A percentile compares a stretch with the other conserved stretches of the same genome.
These are phyloP conservation scores for Leccinum subgranulosum DNA, from an alignment of 768 basidiomycete genomes.

Conservation along the genomic window DNA sequence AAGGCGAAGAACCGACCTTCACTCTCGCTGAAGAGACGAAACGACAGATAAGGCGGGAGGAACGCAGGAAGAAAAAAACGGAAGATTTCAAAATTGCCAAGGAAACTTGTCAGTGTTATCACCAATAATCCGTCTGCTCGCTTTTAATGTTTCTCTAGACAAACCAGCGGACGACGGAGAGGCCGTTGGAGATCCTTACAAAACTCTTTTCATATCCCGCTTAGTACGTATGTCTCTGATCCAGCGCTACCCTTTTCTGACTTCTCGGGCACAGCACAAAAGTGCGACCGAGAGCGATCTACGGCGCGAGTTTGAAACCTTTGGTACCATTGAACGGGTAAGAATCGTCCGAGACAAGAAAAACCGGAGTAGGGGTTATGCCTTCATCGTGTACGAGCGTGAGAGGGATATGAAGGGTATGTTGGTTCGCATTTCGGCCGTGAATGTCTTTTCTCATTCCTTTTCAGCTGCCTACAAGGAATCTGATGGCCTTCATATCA, in stretches of 20 bases:
- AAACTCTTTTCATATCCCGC: constrained; percentile 94
- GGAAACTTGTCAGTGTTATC: constrained; percentile 70
- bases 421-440: constrained; percentile 8
- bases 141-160: constrained; percentile 47
- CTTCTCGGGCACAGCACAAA: constrained; percentile 63
- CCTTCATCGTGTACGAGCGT: constrained; percentile 96
- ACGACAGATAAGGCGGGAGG: constrained; percentile 73
- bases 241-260: constrained; percentile 8
- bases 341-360: constrained; percentile 92
- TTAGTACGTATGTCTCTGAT: constrained; percentile 48
- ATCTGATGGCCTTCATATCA: constrained; percentile 93
- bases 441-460: constrained; percentile 16
- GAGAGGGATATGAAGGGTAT: constrained; percentile 99
- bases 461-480: constrained; percentile 91
- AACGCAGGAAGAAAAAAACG: constrained; percentile 68
- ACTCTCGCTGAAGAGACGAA: constrained; percentile 83
- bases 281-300: constrained; percentile 89
- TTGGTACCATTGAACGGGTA: constrained; percentile 92
- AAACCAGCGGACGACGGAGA: constrained; percentile 90
- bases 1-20: constrained; percentile 77
- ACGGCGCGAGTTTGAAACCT: constrained; percentile 92
- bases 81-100: constrained; percentile 79
- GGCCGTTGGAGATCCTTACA: constrained; percentile 95
- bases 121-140: neutral
- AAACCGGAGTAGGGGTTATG: constrained; percentile 84